Percentiles rank a stretch among this genome's conserved stretches.
These are phyloP conservation scores for Geum urbanum DNA, from an alignment of 306 rosid species.

Conservation along the genomic window DNA sequence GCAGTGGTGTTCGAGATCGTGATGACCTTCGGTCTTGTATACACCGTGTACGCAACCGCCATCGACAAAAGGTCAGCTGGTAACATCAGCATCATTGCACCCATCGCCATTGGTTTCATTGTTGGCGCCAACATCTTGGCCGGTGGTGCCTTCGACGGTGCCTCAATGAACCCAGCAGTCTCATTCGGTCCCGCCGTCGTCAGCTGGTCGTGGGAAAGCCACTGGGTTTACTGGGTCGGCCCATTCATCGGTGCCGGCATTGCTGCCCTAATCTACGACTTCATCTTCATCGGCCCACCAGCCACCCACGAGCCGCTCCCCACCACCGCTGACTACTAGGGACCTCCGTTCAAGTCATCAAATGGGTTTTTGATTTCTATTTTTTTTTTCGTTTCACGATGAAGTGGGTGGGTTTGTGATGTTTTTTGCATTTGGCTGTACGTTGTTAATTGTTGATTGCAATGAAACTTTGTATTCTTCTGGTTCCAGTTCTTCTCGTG, in stretches of 20 bases:
- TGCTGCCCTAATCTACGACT: constrained; percentile 56
- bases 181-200: constrained; percentile 86
- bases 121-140: constrained; percentile 80
- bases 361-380: constrained; percentile 11
- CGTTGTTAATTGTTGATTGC: constrained; percentile 26
- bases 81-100: constrained; percentile 60
- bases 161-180: constrained; percentile 85
- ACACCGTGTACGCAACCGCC: constrained; percentile 76
- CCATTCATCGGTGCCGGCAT: constrained; percentile 58
- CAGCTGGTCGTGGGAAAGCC: constrained; percentile 65
- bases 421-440: constrained; percentile 30
- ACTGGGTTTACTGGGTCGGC: constrained; percentile 83
- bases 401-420: constrained; percentile 12
- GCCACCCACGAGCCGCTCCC: constrained; percentile 56
- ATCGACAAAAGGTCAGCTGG: constrained; percentile 56
- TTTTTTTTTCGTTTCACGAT: neutral
- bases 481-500: constrained; percentile 19
- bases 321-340: constrained; percentile 31
- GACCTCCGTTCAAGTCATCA: neutral
- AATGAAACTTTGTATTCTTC: constrained; percentile 23
- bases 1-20: constrained; percentile 73
- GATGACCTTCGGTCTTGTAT: constrained; percentile 74
- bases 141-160: constrained; percentile 84
- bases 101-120: constrained; percentile 76
- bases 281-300: constrained; percentile 50